phyloP scores from a whole-genome alignment of 306 rosid genomes.

The Prosopis cineraria region DNA sequence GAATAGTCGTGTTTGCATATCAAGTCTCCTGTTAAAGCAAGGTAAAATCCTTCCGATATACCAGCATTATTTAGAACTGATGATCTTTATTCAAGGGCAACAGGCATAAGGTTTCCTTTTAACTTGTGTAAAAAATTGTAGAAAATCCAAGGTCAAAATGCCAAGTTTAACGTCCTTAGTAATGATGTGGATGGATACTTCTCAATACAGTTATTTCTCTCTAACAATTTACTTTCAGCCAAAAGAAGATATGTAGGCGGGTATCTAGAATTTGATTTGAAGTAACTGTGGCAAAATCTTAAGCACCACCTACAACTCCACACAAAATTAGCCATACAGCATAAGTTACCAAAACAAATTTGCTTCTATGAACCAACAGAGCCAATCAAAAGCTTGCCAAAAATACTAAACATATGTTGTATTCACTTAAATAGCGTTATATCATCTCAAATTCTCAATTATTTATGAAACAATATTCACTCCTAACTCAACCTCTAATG shows the following conservation, averaged over 20 bases:
- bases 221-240: neutral
- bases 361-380: neutral
- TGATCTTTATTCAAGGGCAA: slow-evolving; percentile 5
- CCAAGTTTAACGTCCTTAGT: neutral
- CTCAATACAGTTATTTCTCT: neutral
- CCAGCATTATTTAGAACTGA: slow-evolving; percentile 1
- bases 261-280: neutral
- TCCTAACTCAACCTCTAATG: slow-evolving; percentile 1
- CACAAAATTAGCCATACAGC: neutral
- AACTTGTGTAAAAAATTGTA: neutral
- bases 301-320: slow-evolving; percentile 16
- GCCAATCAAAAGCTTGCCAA: neutral
- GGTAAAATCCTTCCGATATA: neutral
- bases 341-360: neutral
- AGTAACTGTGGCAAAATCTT: neutral
- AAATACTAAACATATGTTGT: neutral
- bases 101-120: neutral
- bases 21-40: slow-evolving; percentile 18
- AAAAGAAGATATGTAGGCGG: neutral
- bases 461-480: neutral
- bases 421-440: neutral
- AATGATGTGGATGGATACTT: neutral
- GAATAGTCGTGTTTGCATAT: neutral
- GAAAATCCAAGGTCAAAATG: neutral
- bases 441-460: neutral